These are phyloP conservation scores for Colletotrichum sp. DNA, from an alignment of 2,329 filamentous ascomycete genomes.

Conservation along the genomic window DNA sequence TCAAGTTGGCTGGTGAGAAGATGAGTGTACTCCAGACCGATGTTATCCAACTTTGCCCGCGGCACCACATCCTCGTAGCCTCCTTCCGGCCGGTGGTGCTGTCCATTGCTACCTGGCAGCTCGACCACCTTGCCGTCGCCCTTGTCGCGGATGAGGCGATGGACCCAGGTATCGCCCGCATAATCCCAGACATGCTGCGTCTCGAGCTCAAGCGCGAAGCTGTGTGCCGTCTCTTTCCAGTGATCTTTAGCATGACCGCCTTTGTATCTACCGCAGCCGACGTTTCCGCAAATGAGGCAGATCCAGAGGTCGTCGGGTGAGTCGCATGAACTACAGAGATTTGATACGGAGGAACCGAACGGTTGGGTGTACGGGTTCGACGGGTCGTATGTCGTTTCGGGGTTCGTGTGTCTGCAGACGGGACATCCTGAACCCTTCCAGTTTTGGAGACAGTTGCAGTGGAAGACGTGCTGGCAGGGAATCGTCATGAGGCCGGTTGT, in stretches of 20 bases:
- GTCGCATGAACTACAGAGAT: conserved; percentile 82
- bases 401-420: conserved; percentile 85
- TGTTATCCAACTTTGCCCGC: conserved; percentile 71
- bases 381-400: conserved; percentile 45
- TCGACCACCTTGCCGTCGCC: conserved; percentile 92
- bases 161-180: conserved; percentile 92
- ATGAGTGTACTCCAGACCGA: conserved; percentile 93
- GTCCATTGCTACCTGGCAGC: conserved; percentile 64
- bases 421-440: conserved; percentile 96
- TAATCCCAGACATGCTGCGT: conserved; percentile 99
- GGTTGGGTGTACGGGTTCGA: conserved; percentile 57
- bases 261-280: conserved; percentile 95
- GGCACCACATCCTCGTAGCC: conserved; percentile 72
- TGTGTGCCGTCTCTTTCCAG: conserved; percentile 88
- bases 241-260: conserved; percentile 91
- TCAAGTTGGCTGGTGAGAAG: conserved; percentile 92
- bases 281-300: conserved; percentile 89
- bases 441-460: conserved; percentile 93
- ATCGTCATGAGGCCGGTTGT: conserved; percentile 95
- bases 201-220: conserved; percentile 89
- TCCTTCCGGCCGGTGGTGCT: conserved; percentile 21
- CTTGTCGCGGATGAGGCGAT: conserved; percentile 92
- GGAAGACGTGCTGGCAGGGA: conserved; percentile 96
- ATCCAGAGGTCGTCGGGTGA: conserved; percentile 88
- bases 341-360: conserved; percentile 64